A percentile compares a stretch with the other conserved stretches of the same genome.
These are phyloP conservation scores for Halenospora varia DNA, from an alignment of 495 filamentous ascomycete genomes.

Conservation along the genomic window DNA sequence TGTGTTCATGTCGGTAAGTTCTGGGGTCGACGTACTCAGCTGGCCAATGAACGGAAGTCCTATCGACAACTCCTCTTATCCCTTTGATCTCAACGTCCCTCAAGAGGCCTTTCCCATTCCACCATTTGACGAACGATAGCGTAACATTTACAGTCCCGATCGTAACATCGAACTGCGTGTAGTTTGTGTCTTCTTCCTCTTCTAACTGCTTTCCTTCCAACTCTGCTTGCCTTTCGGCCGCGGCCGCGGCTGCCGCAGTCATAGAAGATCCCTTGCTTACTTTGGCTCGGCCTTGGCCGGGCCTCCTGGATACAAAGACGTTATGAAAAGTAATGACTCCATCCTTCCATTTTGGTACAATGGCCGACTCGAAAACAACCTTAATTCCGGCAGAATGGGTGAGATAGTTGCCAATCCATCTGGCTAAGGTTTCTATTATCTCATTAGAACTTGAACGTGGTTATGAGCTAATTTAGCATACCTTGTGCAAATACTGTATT, in stretches of 20 bases:
- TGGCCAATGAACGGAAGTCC: constrained; percentile 72
- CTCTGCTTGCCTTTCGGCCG: constrained; percentile 57
- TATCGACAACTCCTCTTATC: constrained; percentile 92
- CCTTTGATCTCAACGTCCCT: constrained; percentile 92
- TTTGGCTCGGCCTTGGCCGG: constrained; percentile 69
- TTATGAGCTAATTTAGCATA: constrained; percentile 32
- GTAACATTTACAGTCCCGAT: constrained; percentile 96
- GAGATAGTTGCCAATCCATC: constrained; percentile 92
- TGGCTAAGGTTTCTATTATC: constrained; percentile 86
- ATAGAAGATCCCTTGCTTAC: constrained; percentile 92
- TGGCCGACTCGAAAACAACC: constrained; percentile 95
- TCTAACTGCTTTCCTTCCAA: constrained; percentile 31
- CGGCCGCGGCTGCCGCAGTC: constrained; percentile 81
- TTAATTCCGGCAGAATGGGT: constrained; percentile 93
- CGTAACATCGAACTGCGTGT: constrained; percentile 94
- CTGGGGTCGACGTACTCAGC: constrained; percentile 76
- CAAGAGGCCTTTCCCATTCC: constrained; percentile 90
- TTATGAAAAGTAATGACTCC: constrained; percentile 96
- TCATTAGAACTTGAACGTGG: too few species aligned
- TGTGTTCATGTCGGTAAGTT: constrained; percentile 79
- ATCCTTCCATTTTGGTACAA: constrained; percentile 91
- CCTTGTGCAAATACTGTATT: constrained; percentile 97
- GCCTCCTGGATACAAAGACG: constrained; percentile 90
- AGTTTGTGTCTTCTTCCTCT: constrained; percentile 75
- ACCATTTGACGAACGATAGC: constrained; percentile 95